These are phyloP conservation scores for Phaeotremella skinneri DNA, from an alignment of 768 basidiomycete genomes.

Conservation along the genomic window DNA sequence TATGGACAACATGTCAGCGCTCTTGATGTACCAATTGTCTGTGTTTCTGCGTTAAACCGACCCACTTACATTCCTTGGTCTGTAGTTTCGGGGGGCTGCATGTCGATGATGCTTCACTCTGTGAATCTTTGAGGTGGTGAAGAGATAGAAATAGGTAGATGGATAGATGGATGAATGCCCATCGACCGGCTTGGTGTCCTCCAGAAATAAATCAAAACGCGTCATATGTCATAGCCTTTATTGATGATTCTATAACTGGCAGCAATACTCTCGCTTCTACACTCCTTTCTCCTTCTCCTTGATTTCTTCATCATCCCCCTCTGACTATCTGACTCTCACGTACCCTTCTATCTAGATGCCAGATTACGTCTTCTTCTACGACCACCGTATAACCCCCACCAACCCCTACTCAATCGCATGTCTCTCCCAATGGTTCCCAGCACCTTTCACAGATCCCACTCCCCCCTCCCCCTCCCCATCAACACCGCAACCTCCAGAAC, in stretches of 20 bases:
- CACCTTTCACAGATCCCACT: constrained; percentile 20
- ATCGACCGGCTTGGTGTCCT: too few relatives aligned
- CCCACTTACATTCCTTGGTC: background rate
- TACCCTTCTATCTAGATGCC: constrained; percentile 7
- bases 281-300: too few relatives aligned
- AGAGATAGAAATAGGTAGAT: too few relatives aligned
- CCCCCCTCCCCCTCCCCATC: constrained; percentile 9
- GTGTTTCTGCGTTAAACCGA: background rate
- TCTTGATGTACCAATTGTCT: background rate
- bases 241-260: too few relatives aligned
- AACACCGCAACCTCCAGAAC: background rate
- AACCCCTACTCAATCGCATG: constrained; percentile 24
- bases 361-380: constrained; percentile 29
- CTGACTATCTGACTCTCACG: too few relatives aligned
- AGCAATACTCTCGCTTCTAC: too few relatives aligned
- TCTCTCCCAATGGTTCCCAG: constrained; percentile 36
- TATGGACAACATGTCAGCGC: too few relatives aligned
- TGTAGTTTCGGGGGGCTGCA: background rate
- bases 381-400: constrained; percentile 14
- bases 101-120: background rate
- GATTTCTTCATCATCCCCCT: background rate
- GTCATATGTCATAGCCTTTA: background rate
- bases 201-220: background rate
- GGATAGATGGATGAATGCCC: too few relatives aligned
- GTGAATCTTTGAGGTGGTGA: too few relatives aligned